Evolutionary conservation across 129 eudicot genomes (phyloP), one percentile per base, ranked within the genome.

Genomic region (Pseudognaphalium luteoalbum): DNA sequence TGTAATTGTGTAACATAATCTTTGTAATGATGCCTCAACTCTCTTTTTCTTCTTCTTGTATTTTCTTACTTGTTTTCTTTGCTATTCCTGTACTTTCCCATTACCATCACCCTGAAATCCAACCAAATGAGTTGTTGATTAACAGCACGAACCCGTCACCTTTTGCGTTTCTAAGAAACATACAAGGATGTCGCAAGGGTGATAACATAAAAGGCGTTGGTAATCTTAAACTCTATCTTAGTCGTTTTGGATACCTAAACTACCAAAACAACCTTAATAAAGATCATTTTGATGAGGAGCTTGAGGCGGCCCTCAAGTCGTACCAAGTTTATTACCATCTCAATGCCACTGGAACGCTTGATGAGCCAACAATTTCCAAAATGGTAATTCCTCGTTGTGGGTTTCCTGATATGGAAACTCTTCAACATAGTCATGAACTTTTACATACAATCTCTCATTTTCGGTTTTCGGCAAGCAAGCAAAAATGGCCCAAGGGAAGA

Each of bases 371-470:
- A 3, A 69, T 82, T 15, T 71, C 74, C 12, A 50, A 42, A 30
- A 82, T 76, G 78, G 64, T 71, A 51, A 71, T n/a, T 42, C 78
- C 85, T 52, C 83, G 83, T 64, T 83, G 86, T 59, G 86, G 86
- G 32, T 66, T 69, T 62, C 83, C 78, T 0, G 83, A 83, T 76
- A 79, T 74, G 32, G 72, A 76, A 69, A 41, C 62, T 22, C 81
- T 39, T 19, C 77, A 35, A 66, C 44, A 62, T 72, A 19, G 10
- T 2, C 15, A 70, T 16, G 57, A 51, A n/a, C 30, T 50, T 14
- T 69, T 70, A 64, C 85, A 82, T 34, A 71, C 60, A 8, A 74
- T 76, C 44, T 76, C 82, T 6, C 81, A 35, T 76, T 76, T 70
- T 58, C 17, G 42, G 28, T 76, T 82, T 25, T 70, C 70, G 64